Conservation (phyloP, 164 flowering plant species). For the Berberis vulgaris region DNA sequence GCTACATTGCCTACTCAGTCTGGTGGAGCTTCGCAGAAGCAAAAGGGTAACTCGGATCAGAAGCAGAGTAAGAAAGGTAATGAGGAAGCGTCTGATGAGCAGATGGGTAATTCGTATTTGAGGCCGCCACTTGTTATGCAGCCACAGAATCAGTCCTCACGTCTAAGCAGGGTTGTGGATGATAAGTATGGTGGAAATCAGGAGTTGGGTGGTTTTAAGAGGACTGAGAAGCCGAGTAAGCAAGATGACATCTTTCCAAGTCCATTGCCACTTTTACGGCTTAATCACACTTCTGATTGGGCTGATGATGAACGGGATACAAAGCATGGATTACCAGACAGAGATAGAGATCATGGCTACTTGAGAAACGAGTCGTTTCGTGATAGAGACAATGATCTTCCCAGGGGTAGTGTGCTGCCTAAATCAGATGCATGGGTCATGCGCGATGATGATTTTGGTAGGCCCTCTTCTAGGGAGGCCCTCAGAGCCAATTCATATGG, state of each 20-base stretch:
- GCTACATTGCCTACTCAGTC: slow-evolving; percentile 50
- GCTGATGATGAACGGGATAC: slow-evolving; percentile 98
- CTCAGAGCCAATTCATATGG: slow-evolving; percentile 28
- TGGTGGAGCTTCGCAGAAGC: slow-evolving; percentile 46
- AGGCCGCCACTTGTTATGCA: slow-evolving; percentile 28
- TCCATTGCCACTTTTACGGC: slow-evolving; percentile 60
- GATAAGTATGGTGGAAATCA: slow-evolving; percentile 22
- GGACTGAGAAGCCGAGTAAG: slow-evolving; percentile 26
- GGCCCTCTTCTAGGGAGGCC: slow-evolving; percentile 41
- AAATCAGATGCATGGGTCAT: slow-evolving; percentile 31
- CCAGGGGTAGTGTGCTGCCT: slow-evolving; percentile 38
- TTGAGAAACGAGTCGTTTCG: slow-evolving; percentile 40
- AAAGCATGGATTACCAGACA: slow-evolving; percentile 40
- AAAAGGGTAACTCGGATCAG: slow-evolving; percentile 30
- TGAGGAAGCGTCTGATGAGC: slow-evolving; percentile 32
- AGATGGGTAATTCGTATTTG: slow-evolving; percentile 17
- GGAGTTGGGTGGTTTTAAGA: slow-evolving; percentile 17
- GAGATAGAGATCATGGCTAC: slow-evolving; percentile 47
- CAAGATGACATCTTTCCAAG: slow-evolving; percentile 50
- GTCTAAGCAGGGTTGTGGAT: slow-evolving; percentile 16
- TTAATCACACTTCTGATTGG: slow-evolving; percentile 88
- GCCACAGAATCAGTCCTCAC: slow-evolving; percentile 31
- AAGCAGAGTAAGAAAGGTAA: slow-evolving; percentile 44
- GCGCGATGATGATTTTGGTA: slow-evolving; percentile 47
- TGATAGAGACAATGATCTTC: slow-evolving; percentile 70